Base-by-base conservation (phyloP, 805 yeast genomes). In the Priceomyces haplophilus region DNA sequence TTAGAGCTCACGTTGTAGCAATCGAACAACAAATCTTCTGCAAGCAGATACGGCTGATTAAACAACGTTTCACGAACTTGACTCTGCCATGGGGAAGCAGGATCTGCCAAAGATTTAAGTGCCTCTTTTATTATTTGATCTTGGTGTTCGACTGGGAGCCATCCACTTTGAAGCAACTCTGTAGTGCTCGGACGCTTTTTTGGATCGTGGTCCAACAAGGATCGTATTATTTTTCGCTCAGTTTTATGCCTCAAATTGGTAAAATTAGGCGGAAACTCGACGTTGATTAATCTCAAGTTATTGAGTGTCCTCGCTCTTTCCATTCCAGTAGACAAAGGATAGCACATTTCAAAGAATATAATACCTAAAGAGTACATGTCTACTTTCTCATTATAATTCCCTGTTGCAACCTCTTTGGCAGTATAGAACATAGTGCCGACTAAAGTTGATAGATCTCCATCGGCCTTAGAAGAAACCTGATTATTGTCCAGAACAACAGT, bases 351-450 rank as follows among this genome's bases (percentile, higher is more conserved):
- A 60, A 93, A 93, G 57, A 93, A 88, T 1, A 93, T 93, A 27
- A 93, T 80, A 3, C 99, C 99, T 32, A 93, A 65, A 0, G 99
- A 89, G 59, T 89, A 93, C 85, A 93, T 83, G 60, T 93, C 99
- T 30, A 93, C 95, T 52, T 93, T 93, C 49, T 87, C 96, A 58
- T 91, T 83, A 59, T 93, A 93, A n/a, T 76, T 69, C 0, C 93
- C 93, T 13, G 76, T 72, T 6, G 86, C 69, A 0, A 91, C 91
- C 58, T 93, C 99, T 13, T 80, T 79, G 0, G 99, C 99, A 36
- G 91, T 93, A 57, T 93, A 93, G 24, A 91, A 75, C 0, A 95
- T 83, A 0, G 99, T 93, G 4, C 99, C 99, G 19, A 93, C 88
- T 21, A 89, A 90, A 0, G 96, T 85, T 0, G 98, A 90, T 45